These are phyloP conservation scores for Mrakiaceae sp. DNA, from an alignment of 1,284 basidiomycete species.

Conservation along the genomic window DNA sequence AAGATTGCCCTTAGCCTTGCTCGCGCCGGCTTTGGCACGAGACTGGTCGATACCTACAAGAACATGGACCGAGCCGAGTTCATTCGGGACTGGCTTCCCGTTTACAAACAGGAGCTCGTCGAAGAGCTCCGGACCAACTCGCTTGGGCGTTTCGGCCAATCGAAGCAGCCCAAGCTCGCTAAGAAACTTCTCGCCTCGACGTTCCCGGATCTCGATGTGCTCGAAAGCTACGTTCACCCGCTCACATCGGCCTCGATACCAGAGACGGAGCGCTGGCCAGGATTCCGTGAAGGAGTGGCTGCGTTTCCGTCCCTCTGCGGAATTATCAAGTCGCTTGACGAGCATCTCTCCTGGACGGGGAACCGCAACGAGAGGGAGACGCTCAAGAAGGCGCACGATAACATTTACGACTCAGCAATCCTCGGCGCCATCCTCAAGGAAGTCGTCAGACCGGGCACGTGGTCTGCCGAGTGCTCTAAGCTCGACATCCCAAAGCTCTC, in stretches of 20 bases:
- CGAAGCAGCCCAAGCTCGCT: background rate
- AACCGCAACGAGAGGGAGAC: no score
- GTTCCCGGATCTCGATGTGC: conserved; percentile 1
- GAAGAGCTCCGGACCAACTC: conserved; percentile 4
- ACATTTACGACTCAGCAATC: no score
- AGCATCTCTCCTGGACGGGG: background rate
- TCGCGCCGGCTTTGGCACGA: background rate
- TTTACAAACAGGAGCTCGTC: background rate
- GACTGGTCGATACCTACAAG: conserved; percentile 9
- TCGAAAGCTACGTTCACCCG: conserved; percentile 14
- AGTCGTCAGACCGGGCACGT: no score
- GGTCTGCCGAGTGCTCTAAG: no score
- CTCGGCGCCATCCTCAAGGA: no score
- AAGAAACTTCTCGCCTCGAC: background rate
- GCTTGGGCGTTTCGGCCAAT: background rate
- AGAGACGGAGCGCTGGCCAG: no score
- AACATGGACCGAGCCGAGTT: background rate
- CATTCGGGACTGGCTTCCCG: conserved; percentile 5
- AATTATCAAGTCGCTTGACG: background rate
- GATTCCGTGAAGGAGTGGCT: background rate
- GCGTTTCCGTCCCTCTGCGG: background rate
- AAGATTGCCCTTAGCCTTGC: conserved; percentile 7
- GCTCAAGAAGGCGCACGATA: no score
- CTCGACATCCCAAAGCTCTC: no score
- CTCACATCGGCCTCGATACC: conserved; percentile 1